Base-by-base conservation (phyloP, 2,329 filamentous ascomycete genomes). In the Tetracladium maxilliforme region DNA sequence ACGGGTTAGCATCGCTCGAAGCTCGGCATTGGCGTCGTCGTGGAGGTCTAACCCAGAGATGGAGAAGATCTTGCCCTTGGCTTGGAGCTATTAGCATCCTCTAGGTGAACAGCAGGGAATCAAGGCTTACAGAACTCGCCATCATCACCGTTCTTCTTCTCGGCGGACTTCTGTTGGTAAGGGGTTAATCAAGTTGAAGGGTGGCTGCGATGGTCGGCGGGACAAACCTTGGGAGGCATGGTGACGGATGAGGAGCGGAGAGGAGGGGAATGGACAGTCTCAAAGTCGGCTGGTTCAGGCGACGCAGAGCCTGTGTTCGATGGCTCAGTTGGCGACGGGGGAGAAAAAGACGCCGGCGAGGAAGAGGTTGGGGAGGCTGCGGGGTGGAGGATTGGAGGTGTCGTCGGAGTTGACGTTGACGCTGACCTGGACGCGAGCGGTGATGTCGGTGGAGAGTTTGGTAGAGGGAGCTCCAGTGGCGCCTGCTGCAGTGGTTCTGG, bases 1-100 rank as follows among this genome's bases (percentile, higher is more conserved):
- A 27, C n/a, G n/a, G n/a, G 25, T 41, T 22, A 43, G 34, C 31
- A 30, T 26, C 30, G 25, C 27, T 31, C 27, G 39, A 44, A 22
- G 16, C 14, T 19, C 13, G 7, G 25, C 24, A 21, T 15, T 26
- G 20, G 19, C 15, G 10, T 22, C 10, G 17, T 14, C 16, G 25
- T 28, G 13, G 12, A 19, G 27, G 21, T 20, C 56, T 37, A 52
- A 65, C 61, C 62, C 67, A 26, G 75, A 80, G 41, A 82, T 61
- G 34, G 75, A 81, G 58, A 73, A 81, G 56, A 82, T 68, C 33
- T 60, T 56, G 42, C 71, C 62, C 64, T 5, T 30, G 17, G 32
- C 25, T 18, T 30, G 27, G 19, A 23, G 24, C 45, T 37, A 47
- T 41, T 31, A 33, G 24, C 17, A 19, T 16, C 12, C 13, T 23